phyloP scores from a whole-genome alignment of 1,139 yeast genomes.

The Yamadazyma dendronema region DNA sequence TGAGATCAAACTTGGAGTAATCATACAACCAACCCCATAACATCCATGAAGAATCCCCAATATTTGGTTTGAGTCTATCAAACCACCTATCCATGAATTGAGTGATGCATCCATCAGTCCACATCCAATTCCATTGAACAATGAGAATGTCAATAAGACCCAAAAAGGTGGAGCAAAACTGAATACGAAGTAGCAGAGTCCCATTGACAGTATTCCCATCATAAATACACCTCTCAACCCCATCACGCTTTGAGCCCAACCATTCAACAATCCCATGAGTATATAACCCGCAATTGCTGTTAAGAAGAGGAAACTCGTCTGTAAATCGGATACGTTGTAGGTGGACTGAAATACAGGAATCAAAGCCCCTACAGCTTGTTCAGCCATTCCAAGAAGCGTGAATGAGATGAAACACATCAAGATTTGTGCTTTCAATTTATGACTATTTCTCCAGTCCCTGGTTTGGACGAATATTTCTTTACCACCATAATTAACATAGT shows the following conservation, averaged over 20 bases:
- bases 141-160: conserved; percentile 34
- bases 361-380: conserved; percentile 57
- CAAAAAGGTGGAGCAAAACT: conserved; percentile 35
- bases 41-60: conserved; percentile 67
- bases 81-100: conserved; percentile 57
- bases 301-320: conserved; percentile 35
- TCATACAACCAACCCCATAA: conserved; percentile 68
- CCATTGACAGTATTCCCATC: conserved; percentile 32
- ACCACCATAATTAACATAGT: conserved; percentile 7
- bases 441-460: conserved; percentile 16
- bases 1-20: conserved; percentile 61
- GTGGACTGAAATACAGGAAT: conserved; percentile 47
- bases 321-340: conserved; percentile 44
- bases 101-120: conserved; percentile 63
- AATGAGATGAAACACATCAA: conserved; percentile 36
- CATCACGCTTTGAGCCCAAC: conserved; percentile 26
- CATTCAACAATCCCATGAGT: conserved; percentile 37
- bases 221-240: conserved; percentile 41
- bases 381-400: conserved; percentile 51
- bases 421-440: conserved; percentile 31
- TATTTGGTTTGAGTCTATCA: conserved; percentile 58
- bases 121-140: conserved; percentile 54
- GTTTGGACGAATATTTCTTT: conserved; percentile 6
- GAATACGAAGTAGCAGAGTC: conserved; percentile 25
- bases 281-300: conserved; percentile 39